A percentile compares a stretch with the other conserved stretches of the same genome.
Evolutionary conservation across 2,329 filamentous ascomycete species (phyloP).

Genomic region (Microcyclosporella mali): DNA sequence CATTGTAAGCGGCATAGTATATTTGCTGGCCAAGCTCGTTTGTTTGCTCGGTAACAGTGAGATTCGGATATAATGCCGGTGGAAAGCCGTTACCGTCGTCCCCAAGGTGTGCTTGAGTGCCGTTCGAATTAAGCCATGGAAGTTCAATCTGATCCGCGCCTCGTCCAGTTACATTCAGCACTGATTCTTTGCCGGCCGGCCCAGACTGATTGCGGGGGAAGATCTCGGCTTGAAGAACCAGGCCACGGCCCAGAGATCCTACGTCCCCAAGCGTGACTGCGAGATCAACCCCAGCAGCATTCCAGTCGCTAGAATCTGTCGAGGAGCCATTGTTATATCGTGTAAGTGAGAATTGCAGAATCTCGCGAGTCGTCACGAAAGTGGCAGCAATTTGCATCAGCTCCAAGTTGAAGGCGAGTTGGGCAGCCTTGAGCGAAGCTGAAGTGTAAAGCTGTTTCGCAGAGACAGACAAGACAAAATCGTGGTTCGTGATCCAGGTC

Average conservation of each 20-base stretch:
- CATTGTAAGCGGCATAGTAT: constrained; percentile 38
- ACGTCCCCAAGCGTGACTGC: constrained; percentile 59
- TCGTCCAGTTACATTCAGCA: constrained; percentile 60
- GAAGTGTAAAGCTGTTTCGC: constrained; percentile 61
- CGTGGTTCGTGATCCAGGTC: constrained; percentile 57
- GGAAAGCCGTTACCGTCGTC: constrained; percentile 61
- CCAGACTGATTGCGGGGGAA: constrained; percentile 64
- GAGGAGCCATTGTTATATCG: constrained; percentile 50
- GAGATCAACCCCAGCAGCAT: constrained; percentile 56
- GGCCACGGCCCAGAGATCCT: constrained; percentile 37
- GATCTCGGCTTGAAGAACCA: constrained; percentile 63
- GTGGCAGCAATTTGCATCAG: constrained; percentile 70
- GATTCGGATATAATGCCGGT: constrained; percentile 67
- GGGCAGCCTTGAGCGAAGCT: constrained; percentile 81
- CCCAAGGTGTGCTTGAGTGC: constrained; percentile 54
- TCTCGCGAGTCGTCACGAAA: constrained; percentile 60
- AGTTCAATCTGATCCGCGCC: constrained; percentile 49
- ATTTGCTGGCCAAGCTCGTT: constrained; percentile 28
- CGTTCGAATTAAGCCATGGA: constrained; percentile 56
- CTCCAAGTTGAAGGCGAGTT: constrained; percentile 70
- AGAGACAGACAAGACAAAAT: constrained; percentile 55
- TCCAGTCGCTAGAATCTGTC: constrained; percentile 55
- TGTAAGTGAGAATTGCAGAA: constrained; percentile 47
- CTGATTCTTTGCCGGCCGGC: constrained; percentile 40
- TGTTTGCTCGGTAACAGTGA: constrained; percentile 46